Conservation (phyloP, 768 basidiomycete species). For the Rhizopogon sp. region DNA sequence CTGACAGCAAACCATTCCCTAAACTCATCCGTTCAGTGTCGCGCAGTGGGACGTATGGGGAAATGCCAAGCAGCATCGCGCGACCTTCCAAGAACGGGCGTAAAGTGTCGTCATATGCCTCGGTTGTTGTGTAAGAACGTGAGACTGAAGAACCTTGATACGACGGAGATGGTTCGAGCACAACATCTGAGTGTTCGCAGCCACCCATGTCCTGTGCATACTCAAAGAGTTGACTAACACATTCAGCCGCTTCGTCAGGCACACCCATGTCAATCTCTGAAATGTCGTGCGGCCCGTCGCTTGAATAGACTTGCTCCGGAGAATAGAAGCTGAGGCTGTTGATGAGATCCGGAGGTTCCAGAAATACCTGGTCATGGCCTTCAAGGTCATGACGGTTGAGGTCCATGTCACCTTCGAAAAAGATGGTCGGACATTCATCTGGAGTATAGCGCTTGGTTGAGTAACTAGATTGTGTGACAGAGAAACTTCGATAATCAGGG, state of each 20-base stretch:
- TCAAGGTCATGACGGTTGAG: neutral
- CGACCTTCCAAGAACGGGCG: slow-evolving; percentile 48
- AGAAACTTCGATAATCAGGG: neutral
- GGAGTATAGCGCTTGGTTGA: neutral
- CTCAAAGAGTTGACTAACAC: slow-evolving; percentile 6
- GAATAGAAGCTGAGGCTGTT: neutral
- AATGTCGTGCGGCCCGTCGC: neutral
- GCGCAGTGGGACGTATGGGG: slow-evolving; percentile 2
- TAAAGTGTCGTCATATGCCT: neutral
- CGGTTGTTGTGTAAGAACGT: neutral
- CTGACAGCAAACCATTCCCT: slow-evolving; percentile 31
- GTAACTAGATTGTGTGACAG: neutral
- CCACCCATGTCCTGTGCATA: neutral
- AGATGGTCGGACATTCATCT: no score
- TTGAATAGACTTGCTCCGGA: neutral
- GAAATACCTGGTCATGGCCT: neutral
- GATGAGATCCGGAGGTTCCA: neutral
- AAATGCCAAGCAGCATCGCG: slow-evolving; percentile 39
- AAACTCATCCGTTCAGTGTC: neutral
- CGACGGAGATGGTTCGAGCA: slow-evolving; percentile 5
- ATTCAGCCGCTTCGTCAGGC: neutral
- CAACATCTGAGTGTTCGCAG: slow-evolving; percentile 1
- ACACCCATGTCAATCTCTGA: neutral
- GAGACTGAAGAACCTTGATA: neutral
- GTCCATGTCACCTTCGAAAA: neutral